Evolutionary conservation across 2,329 filamentous ascomycete species (phyloP).

Genomic region (Madurella fahalii): DNA sequence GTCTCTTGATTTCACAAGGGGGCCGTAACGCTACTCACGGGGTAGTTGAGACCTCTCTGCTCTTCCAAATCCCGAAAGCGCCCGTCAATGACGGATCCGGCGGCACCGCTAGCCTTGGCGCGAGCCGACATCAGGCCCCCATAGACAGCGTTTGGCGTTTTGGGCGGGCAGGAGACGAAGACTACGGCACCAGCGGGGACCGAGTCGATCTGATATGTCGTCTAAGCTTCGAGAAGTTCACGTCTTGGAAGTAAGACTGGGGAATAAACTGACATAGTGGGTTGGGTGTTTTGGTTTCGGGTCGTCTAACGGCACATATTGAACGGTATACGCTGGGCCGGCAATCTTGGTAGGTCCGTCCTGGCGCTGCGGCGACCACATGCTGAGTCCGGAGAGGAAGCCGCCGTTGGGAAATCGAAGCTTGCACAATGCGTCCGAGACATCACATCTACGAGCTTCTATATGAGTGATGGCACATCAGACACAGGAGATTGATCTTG

Average conservation of each 20-base stretch:
- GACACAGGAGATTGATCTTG: neutral
- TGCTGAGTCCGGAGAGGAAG: slow-evolving; percentile 50
- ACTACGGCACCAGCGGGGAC: slow-evolving; percentile 45
- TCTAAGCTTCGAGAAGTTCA: neutral
- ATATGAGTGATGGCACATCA: neutral
- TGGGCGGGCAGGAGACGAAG: slow-evolving; percentile 46
- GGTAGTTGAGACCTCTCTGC: slow-evolving; percentile 45
- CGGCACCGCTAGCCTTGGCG: slow-evolving; percentile 41
- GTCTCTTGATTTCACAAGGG: neutral
- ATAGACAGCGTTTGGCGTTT: slow-evolving; percentile 48
- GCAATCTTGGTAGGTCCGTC: slow-evolving; percentile 49
- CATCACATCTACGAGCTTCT: slow-evolving; percentile 39
- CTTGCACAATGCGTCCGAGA: slow-evolving; percentile 50
- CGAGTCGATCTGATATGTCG: slow-evolving; percentile 42
- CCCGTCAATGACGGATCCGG: slow-evolving; percentile 49
- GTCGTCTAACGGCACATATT: slow-evolving; percentile 46
- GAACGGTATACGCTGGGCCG: slow-evolving; percentile 52
- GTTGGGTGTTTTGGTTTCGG: slow-evolving; percentile 41
- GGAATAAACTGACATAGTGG: slow-evolving; percentile 40
- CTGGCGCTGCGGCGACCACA: slow-evolving; percentile 52
- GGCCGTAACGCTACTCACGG: slow-evolving; percentile 29
- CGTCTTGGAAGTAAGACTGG: neutral
- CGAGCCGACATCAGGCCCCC: slow-evolving; percentile 51
- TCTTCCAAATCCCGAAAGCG: slow-evolving; percentile 50
- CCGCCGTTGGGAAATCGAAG: slow-evolving; percentile 46